Evolutionary conservation across 805 yeast species (phyloP).

Genomic region (Candida morakotiae): DNA sequence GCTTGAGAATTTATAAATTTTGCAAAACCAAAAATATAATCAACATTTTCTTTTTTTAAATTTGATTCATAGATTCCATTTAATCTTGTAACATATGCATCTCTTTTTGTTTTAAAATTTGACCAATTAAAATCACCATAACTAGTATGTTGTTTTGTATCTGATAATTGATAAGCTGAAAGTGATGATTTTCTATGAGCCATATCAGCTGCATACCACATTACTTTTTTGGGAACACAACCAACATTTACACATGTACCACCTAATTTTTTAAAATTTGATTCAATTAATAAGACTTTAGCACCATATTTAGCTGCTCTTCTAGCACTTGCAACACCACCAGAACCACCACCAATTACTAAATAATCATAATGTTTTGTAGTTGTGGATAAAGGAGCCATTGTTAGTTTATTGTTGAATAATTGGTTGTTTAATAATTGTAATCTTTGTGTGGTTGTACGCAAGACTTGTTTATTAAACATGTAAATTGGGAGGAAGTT

Average conservation of each 20-base stretch:
- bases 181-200: slow-evolving; percentile 76
- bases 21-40: slow-evolving; percentile 83
- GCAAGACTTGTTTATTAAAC: slow-evolving; percentile 12
- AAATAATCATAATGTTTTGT: slow-evolving; percentile 74
- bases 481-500: too few species aligned
- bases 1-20: slow-evolving; percentile 60
- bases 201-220: slow-evolving; percentile 96
- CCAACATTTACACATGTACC: slow-evolving; percentile 99
- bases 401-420: slow-evolving; percentile 17
- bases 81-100: slow-evolving; percentile 81
- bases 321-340: slow-evolving; percentile 98
- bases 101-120: slow-evolving; percentile 78
- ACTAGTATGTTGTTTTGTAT: slow-evolving; percentile 48
- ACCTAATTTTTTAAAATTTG: slow-evolving; percentile 65
- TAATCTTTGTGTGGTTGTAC: slow-evolving; percentile 14
- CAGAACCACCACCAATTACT: slow-evolving; percentile 98
- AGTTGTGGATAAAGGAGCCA: slow-evolving; percentile 50
- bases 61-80: slow-evolving; percentile 93
- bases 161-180: slow-evolving; percentile 70
- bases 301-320: slow-evolving; percentile 95
- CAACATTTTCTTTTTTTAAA: slow-evolving; percentile 84
- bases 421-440: slow-evolving; percentile 27
- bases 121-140: slow-evolving; percentile 73
- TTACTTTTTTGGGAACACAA: slow-evolving; percentile 97
- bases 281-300: slow-evolving; percentile 77